Conservation (phyloP, 495 filamentous ascomycete genomes). For the Diplogelasinospora grovesii region DNA sequence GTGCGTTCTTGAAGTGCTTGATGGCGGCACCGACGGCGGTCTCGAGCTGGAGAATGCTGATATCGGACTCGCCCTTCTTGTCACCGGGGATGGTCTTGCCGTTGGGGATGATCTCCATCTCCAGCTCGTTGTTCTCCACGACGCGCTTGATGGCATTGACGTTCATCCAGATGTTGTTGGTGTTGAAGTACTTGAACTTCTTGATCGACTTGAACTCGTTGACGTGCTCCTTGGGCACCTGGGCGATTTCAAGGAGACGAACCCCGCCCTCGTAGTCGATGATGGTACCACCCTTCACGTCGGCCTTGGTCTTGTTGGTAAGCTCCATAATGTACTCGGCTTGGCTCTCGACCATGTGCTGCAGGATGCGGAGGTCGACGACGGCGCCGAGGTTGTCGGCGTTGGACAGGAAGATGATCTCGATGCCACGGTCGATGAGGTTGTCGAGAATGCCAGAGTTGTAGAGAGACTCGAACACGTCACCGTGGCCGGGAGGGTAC, state of each 20-base stretch:
- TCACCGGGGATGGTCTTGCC: conserved; percentile 96
- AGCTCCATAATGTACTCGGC: conserved; percentile 99
- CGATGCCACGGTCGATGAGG: conserved; percentile 86
- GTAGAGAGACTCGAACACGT: conserved; percentile 99
- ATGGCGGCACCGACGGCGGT: conserved; percentile 98
- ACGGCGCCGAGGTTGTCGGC: conserved; percentile 98
- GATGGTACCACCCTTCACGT: conserved; percentile 99
- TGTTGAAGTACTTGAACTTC: conserved; percentile 99
- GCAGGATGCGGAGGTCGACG: conserved; percentile 92
- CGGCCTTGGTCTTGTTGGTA: conserved; percentile 99
- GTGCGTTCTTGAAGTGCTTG: conserved; percentile 95
- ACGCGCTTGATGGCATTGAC: conserved; percentile 96
- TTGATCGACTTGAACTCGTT: conserved; percentile 99
- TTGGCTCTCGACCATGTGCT: conserved; percentile 96
- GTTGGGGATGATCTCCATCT: conserved; percentile 99
- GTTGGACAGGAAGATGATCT: conserved; percentile 98
- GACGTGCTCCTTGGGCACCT: conserved; percentile 99
- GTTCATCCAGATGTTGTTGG: conserved; percentile 99
- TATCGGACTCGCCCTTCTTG: conserved; percentile 98
- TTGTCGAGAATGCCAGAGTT: conserved; percentile 98
- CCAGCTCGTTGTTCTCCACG: conserved; percentile 95
- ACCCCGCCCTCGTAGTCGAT: conserved; percentile 98
- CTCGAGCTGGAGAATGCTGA: conserved; percentile 96
- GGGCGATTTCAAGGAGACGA: conserved; percentile 94
- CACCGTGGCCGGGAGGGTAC: conserved; percentile 98